Conservation (phyloP, 495 filamentous ascomycete species). For the Penicillium lagena region DNA sequence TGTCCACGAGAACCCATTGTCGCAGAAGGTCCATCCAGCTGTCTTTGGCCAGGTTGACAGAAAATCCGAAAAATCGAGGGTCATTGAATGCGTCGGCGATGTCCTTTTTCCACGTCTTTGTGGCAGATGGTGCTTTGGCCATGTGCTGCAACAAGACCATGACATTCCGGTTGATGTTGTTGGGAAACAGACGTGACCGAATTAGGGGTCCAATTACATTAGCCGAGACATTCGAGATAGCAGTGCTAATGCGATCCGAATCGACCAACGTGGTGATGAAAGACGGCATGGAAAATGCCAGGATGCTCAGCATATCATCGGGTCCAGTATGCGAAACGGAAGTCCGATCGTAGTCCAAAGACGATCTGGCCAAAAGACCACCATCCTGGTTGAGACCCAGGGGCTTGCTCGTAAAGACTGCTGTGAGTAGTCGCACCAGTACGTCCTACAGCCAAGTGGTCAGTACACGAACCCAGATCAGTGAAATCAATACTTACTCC, state of each 20-base stretch:
- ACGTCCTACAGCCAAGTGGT: conserved; percentile 60
- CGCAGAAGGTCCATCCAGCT: conserved; percentile 79
- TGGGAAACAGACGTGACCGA: conserved; percentile 80
- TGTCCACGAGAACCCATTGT: conserved; percentile 78
- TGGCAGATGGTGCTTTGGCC: conserved; percentile 64
- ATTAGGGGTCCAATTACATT: conserved; percentile 79
- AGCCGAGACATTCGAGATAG: conserved; percentile 71
- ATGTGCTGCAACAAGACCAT: conserved; percentile 73
- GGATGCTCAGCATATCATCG: conserved; percentile 75
- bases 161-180: conserved; percentile 67
- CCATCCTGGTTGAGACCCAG: conserved; percentile 48
- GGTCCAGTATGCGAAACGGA: conserved; percentile 38
- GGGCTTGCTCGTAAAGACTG: conserved; percentile 84
- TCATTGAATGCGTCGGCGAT: conserved; percentile 89
- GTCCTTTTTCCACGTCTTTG: conserved; percentile 92
- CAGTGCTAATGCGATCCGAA: conserved; percentile 72
- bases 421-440: conserved; percentile 78
- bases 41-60: conserved; percentile 55
- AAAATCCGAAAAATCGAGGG: conserved; percentile 67
- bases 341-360: conserved; percentile 39
- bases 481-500: conserved; percentile 50
- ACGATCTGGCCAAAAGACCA: conserved; percentile 30
- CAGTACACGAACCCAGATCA: background rate
- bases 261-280: conserved; percentile 83
- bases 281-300: conserved; percentile 71